Percentiles rank a stretch among this genome's conserved stretches.
phyloP scores from a whole-genome alignment of 441 rosid species.

The Bruguiera hainesii region DNA sequence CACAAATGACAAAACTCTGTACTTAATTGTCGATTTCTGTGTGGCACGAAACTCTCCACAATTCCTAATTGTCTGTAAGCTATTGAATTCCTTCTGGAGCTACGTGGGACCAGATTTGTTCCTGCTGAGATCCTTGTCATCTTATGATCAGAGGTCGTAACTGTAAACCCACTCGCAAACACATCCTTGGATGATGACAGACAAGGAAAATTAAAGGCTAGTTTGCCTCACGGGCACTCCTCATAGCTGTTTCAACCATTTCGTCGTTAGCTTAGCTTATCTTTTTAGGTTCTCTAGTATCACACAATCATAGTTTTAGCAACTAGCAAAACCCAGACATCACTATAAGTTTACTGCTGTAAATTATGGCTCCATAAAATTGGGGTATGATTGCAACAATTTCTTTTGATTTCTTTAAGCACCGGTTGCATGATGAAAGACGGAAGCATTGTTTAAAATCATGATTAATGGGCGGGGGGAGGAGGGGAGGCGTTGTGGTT shows the following conservation, averaged over 20 bases:
- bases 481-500: no score
- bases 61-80: background rate
- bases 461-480: no score
- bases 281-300: background rate
- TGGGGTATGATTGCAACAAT: background rate
- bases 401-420: background rate
- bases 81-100: background rate
- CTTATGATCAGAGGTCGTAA: slow-evolving; percentile 2
- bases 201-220: background rate
- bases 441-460: no score
- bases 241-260: slow-evolving; percentile 11
- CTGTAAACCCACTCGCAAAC: slow-evolving; percentile 11
- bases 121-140: slow-evolving; percentile 4
- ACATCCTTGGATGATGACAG: slow-evolving; percentile 7
- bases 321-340: background rate
- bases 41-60: background rate
- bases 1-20: no score
- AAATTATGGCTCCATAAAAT: background rate
- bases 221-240: slow-evolving; percentile 16
- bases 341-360: no score
- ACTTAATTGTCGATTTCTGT: no score
- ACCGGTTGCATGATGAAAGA: no score
- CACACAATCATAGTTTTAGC: background rate
- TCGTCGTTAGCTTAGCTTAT: background rate
- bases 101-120: slow-evolving; percentile 5